Percentiles rank a stretch among this genome's conserved stretches.
phyloP scores from a whole-genome alignment of 352 stramenopile genomes.

The Globisporangium middletonii region DNA sequence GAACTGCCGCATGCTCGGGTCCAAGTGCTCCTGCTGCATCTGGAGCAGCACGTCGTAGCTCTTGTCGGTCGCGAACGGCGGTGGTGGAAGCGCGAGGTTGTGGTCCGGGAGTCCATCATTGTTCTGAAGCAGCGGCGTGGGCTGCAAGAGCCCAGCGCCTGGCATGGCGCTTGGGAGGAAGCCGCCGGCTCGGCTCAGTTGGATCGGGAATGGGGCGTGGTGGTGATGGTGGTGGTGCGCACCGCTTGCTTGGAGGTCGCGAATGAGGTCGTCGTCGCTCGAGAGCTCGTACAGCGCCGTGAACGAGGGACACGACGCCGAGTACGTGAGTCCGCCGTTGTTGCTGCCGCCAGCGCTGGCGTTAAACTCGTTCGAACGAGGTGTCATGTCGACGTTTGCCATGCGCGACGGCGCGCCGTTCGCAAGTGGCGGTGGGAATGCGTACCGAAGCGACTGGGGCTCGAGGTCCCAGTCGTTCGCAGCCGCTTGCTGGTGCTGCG shows the following conservation, averaged over 20 bases:
- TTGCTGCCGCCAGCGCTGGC: slow-evolving; percentile 3
- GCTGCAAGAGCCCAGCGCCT: neutral
- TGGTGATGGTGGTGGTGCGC: neutral
- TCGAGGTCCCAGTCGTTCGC: slow-evolving; percentile 11
- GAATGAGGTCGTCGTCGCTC: slow-evolving; percentile 44
- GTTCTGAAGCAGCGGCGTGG: neutral
- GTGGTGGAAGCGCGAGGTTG: neutral
- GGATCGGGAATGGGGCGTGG: neutral
- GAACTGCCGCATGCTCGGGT: slow-evolving; percentile 33
- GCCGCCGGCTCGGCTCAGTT: neutral
- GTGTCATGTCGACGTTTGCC: slow-evolving; percentile 2
- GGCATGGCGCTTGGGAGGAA: neutral
- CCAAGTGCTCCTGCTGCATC: slow-evolving; percentile 41
- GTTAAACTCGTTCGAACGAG: neutral
- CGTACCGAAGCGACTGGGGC: slow-evolving; percentile 11
- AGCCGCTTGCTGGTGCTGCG: neutral
- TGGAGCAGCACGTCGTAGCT: slow-evolving; percentile 54
- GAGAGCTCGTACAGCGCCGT: slow-evolving; percentile 53
- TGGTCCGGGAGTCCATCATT: neutral
- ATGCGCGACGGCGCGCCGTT: neutral
- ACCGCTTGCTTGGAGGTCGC: slow-evolving; percentile 17
- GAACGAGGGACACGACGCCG: slow-evolving; percentile 70
- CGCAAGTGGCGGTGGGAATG: slow-evolving; percentile 1
- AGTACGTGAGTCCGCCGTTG: slow-evolving; percentile 38
- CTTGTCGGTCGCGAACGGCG: slow-evolving; percentile 17